These are phyloP conservation scores for Arthrobotrys sphaeroides DNA, from an alignment of 2,329 filamentous ascomycete genomes.

Conservation along the genomic window DNA sequence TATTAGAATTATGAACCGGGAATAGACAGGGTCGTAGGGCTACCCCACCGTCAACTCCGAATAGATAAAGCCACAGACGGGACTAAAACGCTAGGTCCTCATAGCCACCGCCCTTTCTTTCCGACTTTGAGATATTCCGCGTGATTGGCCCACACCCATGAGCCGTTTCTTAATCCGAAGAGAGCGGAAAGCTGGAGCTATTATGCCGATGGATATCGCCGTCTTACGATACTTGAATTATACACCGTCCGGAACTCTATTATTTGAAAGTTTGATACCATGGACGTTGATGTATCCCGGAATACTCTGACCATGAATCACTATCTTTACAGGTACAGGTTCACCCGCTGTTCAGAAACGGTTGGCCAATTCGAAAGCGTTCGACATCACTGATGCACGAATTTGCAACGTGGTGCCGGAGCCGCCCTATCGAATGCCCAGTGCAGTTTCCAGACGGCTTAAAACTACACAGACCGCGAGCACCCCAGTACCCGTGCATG, in stretches of 20 bases:
- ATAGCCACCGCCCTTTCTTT: neutral
- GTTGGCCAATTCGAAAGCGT: too few relatives aligned
- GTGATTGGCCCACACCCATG: neutral
- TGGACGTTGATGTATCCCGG: neutral
- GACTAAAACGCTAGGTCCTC: neutral
- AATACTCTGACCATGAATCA: neutral
- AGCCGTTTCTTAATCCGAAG: neutral
- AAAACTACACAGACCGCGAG: too few relatives aligned
- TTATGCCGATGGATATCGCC: neutral
- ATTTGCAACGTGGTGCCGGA: too few relatives aligned
- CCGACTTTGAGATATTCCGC: neutral
- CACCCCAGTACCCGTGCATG: too few relatives aligned
- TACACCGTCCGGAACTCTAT: neutral
- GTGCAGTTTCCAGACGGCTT: too few relatives aligned
- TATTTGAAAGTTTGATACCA: neutral
- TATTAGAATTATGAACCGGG: neutral
- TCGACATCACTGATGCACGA: too few relatives aligned
- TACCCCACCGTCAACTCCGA: conserved; percentile 51
- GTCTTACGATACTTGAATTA: neutral
- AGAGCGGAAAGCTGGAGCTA: neutral
- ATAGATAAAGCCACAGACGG: neutral
- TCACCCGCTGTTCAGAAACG: too few relatives aligned
- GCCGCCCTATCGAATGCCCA: too few relatives aligned
- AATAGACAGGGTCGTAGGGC: conserved; percentile 4
- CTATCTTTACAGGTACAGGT: neutral